A percentile compares a stretch with the other conserved stretches of the same genome.
These are phyloP conservation scores for Ophioceras dolichostomum DNA, from an alignment of 2,329 filamentous ascomycete genomes.

Conservation along the genomic window DNA sequence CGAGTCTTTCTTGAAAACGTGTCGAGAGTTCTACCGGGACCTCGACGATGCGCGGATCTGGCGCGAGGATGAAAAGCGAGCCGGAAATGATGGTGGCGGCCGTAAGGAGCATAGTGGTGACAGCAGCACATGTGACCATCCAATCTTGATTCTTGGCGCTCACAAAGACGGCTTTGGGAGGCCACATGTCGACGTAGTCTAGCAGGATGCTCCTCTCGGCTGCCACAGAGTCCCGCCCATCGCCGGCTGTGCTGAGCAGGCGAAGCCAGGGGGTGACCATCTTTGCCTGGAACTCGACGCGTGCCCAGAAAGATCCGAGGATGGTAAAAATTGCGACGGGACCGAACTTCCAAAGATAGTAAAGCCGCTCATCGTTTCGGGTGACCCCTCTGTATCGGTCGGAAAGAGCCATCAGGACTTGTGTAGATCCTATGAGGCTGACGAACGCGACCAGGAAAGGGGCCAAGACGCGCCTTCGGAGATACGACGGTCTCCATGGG, in stretches of 20 bases:
- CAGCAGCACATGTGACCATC: constrained; percentile 15
- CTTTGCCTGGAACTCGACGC: constrained; percentile 26
- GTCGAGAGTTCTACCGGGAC: constrained; percentile 14
- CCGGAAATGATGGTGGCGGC: constrained; percentile 21
- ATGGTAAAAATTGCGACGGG: constrained; percentile 19
- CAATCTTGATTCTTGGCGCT: constrained; percentile 21
- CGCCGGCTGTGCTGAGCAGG: constrained; percentile 14
- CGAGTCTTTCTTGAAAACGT: constrained; percentile 15
- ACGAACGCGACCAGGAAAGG: constrained; percentile 17
- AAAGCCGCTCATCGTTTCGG: constrained; percentile 2
- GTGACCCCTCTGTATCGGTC: neutral
- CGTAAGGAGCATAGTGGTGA: constrained; percentile 17
- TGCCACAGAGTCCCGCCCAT: constrained; percentile 10
- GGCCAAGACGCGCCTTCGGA: constrained; percentile 18
- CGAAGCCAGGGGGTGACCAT: constrained; percentile 23
- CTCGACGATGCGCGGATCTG: constrained; percentile 12
- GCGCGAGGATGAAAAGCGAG: constrained; percentile 19
- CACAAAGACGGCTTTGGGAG: constrained; percentile 14
- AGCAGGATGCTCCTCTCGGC: constrained; percentile 17
- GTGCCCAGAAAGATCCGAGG: constrained; percentile 19
- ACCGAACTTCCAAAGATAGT: constrained; percentile 24
- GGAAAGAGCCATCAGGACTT: no score
- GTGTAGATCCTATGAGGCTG: constrained; percentile 10
- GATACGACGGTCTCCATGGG: constrained; percentile 21
- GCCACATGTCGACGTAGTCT: constrained; percentile 18